A percentile compares a stretch with the other conserved stretches of the same genome.
These are phyloP conservation scores for Hemisphaericaspora nanyangensis DNA, from an alignment of 805 yeast genomes.

Conservation along the genomic window DNA sequence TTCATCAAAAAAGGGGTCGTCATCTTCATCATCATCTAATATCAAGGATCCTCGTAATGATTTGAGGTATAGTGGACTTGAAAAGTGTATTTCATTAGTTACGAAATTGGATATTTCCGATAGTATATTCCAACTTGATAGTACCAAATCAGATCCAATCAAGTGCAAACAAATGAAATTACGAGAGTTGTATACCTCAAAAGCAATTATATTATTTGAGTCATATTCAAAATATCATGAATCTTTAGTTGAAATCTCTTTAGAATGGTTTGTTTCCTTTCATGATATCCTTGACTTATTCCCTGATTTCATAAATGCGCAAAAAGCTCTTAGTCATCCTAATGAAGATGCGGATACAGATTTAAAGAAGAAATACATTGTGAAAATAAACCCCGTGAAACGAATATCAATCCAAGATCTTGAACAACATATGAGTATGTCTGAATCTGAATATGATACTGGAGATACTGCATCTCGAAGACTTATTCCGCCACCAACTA, in stretches of 20 bases:
- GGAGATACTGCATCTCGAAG: constrained; percentile 1
- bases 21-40: constrained; percentile 8
- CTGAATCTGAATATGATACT: constrained; percentile 9
- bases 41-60: constrained; percentile 25
- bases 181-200: constrained; percentile 32
- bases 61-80: constrained; percentile 27
- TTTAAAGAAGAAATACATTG: background rate
- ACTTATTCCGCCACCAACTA: background rate
- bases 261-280: constrained; percentile 38
- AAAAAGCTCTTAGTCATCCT: constrained; percentile 3
- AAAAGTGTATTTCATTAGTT: constrained; percentile 30
- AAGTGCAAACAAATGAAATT: constrained; percentile 29
- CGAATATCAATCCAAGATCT: constrained; percentile 19
- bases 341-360: background rate
- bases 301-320: constrained; percentile 36
- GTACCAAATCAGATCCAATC: constrained; percentile 11
- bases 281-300: constrained; percentile 32
- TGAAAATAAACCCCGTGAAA: constrained; percentile 8
- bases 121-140: constrained; percentile 19
- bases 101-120: constrained; percentile 20
- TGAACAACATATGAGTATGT: constrained; percentile 4
- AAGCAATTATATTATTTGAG: constrained; percentile 30
- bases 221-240: constrained; percentile 33
- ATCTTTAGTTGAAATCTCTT: constrained; percentile 35
- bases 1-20: constrained; percentile 12